Evolutionary conservation across 2,329 filamentous ascomycete genomes (phyloP).

Genomic region (Aspergillus novofumigatus): DNA sequence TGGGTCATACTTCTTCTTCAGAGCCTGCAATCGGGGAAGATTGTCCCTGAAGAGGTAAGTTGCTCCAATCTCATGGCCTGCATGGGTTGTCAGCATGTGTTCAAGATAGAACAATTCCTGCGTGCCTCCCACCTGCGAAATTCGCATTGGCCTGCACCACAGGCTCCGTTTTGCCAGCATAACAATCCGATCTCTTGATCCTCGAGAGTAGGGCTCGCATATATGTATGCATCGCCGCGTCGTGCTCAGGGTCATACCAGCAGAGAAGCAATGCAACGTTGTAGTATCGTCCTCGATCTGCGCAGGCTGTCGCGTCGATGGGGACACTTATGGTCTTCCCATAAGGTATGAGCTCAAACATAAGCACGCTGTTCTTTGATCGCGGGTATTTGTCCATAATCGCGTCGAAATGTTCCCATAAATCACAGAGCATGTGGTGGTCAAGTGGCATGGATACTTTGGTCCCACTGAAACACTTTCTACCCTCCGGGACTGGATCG

Average conservation of each 20-base stretch:
- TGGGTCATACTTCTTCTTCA: conserved; percentile 6
- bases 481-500: conserved; percentile 6
- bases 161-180: neutral
- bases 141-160: conserved; percentile 2
- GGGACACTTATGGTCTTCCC: conserved; percentile 1
- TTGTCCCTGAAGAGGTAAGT: conserved; percentile 3
- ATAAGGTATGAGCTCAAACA: conserved; percentile 9
- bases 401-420: conserved; percentile 1
- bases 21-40: conserved; percentile 3
- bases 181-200: neutral
- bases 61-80: conserved; percentile 6
- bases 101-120: neutral
- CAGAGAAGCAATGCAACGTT: conserved; percentile 5
- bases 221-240: neutral
- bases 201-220: neutral
- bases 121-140: conserved; percentile 4
- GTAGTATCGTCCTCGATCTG: conserved; percentile 5
- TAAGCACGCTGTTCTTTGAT: conserved; percentile 4
- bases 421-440: neutral
- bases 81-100: neutral
- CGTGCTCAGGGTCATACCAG: conserved; percentile 5
- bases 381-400: conserved; percentile 1
- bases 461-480: conserved; percentile 3
- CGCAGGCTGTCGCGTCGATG: conserved; percentile 7
- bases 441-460: conserved; percentile 3